These are phyloP conservation scores for Orbilia oligospora DNA, from an alignment of 2,329 filamentous ascomycete genomes.

Conservation along the genomic window DNA sequence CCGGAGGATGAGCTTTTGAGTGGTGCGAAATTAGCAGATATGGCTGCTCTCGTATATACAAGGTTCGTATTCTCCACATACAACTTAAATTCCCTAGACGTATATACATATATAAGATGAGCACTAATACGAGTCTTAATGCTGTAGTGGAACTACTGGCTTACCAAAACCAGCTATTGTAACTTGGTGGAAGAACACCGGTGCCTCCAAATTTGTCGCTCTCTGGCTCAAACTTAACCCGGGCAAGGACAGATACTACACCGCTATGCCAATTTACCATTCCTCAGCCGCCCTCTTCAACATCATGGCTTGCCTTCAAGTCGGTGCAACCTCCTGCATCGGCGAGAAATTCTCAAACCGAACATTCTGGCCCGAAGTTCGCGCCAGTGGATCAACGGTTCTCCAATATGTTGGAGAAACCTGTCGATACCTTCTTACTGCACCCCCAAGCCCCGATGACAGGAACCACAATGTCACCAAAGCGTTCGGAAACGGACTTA, in stretches of 20 bases:
- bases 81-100: neutral
- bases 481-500: constrained; percentile 86
- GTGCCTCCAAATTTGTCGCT: constrained; percentile 71
- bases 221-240: constrained; percentile 73
- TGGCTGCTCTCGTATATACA: constrained; percentile 85
- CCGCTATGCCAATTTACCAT: constrained; percentile 91
- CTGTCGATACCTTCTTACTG: constrained; percentile 82
- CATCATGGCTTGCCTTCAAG: constrained; percentile 74
- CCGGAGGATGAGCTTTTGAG: constrained; percentile 61
- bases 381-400: constrained; percentile 78
- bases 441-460: constrained; percentile 78
- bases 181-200: constrained; percentile 77
- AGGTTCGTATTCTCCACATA: constrained; percentile 38
- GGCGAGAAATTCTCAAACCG: constrained; percentile 83
- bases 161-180: constrained; percentile 84
- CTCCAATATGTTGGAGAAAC: constrained; percentile 93
- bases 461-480: constrained; percentile 79
- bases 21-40: constrained; percentile 69
- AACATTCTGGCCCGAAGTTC: constrained; percentile 82
- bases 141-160: constrained; percentile 79
- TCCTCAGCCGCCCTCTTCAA: constrained; percentile 81
- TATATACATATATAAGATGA: neutral
- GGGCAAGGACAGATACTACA: constrained; percentile 79
- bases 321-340: constrained; percentile 78
- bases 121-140: neutral